Conservation (phyloP, 345 rosid species). For the Brassica juncea region DNA sequence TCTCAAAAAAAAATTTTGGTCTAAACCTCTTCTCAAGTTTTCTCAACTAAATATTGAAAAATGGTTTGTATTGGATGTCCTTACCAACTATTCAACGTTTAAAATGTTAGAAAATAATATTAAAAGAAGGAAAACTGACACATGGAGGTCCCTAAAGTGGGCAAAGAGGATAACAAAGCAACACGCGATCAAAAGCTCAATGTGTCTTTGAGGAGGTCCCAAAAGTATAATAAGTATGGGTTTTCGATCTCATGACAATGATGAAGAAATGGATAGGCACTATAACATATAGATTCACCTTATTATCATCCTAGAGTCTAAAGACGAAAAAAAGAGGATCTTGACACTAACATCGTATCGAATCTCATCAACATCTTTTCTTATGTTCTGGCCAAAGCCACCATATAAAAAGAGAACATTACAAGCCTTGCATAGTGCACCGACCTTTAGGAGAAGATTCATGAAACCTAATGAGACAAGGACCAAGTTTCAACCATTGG, state of each 20-base stretch:
- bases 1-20: too few species aligned
- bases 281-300: constrained; percentile 43
- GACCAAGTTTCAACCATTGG: constrained; percentile 20
- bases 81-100: constrained; percentile 1
- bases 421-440: constrained; percentile 41
- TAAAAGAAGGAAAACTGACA: constrained; percentile 19
- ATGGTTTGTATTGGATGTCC: constrained; percentile 2
- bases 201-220: constrained; percentile 34
- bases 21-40: not conserved
- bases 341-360: constrained; percentile 39
- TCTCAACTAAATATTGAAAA: not conserved
- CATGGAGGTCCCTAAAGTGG: constrained; percentile 37
- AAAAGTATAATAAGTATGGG: constrained; percentile 34
- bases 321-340: constrained; percentile 24
- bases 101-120: not conserved
- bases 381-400: constrained; percentile 24
- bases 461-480: constrained; percentile 35
- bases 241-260: constrained; percentile 26
- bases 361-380: constrained; percentile 32
- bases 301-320: constrained; percentile 37
- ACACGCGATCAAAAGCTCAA: constrained; percentile 35
- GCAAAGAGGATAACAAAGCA: constrained; percentile 37
- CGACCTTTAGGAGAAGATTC: constrained; percentile 31
- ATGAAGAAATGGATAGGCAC: constrained; percentile 45
- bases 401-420: constrained; percentile 29